Base-by-base conservation (phyloP, 495 filamentous ascomycete species). In the Aspergillus diversus region DNA sequence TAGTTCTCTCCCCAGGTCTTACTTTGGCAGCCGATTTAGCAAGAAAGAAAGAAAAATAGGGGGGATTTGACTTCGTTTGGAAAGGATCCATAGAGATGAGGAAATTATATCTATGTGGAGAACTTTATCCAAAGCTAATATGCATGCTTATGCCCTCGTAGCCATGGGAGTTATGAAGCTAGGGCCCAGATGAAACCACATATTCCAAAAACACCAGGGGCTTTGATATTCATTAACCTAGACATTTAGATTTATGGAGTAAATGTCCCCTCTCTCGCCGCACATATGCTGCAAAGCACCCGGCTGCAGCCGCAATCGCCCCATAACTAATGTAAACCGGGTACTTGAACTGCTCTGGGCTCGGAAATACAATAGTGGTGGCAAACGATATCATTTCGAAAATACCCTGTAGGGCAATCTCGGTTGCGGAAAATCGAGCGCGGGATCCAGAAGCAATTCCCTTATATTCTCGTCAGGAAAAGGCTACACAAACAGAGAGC, bases 351-450 rank as follows among this genome's bases (percentile, higher is more conserved):
- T 87, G 75, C 0, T 78, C 75, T 0, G 89, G 87, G 0, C 60
- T 67, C 1, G 82, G 71, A 56, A 85, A 90, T 9, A 84, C 64
- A 47, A 90, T 83, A 0, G 89, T 92, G 0, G 79, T 77, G 0
- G 79, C 80, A 62, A 80, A 91, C 0, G 88, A 85, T 0, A 84
- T 62, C 42, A 91, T 75, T 68, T 92, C 89, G 63, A 90, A 90
- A 5, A 82, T 50, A 63, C 87, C 91, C 71, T 91, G 89, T 8
- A 83, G 75, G 0, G 86, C 77, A 33, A 81, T 75, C 68, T 92
- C 89, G 7, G 82, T 78, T 0, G 86, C 67, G 0, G 89, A 91
- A 67, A 92, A 91, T 0, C 77, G 63, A 5, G 85, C 88, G 21
- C 89, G 80, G 3, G 70, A 59, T 8, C 73, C 35, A 72, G 73